These are phyloP conservation scores for Talinum fruticosum DNA, from an alignment of 148 eudicot genomes.

Conservation along the genomic window DNA sequence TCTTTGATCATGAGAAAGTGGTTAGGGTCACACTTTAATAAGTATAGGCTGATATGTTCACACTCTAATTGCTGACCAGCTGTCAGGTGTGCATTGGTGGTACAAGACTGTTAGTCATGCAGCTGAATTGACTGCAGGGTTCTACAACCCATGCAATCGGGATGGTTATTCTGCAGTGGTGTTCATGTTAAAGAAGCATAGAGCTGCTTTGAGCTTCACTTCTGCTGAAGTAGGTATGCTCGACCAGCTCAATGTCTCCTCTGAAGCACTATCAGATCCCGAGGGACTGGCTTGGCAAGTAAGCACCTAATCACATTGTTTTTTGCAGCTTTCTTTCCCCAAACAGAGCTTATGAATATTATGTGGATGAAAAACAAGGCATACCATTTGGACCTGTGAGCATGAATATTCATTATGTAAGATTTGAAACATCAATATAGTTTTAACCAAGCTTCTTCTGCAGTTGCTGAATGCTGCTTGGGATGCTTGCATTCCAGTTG, in stretches of 20 bases:
- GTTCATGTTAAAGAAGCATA: constrained; percentile 82
- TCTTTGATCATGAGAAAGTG: no score
- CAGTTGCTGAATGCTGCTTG: constrained; percentile 94
- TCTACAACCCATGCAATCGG: constrained; percentile 80
- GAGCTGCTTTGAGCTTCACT: constrained; percentile 53
- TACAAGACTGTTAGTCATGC: constrained; percentile 97
- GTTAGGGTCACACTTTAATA: no score
- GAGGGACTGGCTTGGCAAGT: constrained; percentile 94
- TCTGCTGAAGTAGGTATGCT: constrained; percentile 55
- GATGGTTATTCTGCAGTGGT: constrained; percentile 80
- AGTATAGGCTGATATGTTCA: constrained; percentile 14
- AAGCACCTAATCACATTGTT: constrained; percentile 27
- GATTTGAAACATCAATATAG: background rate
- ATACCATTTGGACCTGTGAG: background rate
- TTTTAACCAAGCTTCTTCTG: background rate
- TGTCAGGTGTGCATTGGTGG: constrained; percentile 88
- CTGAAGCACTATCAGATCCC: constrained; percentile 72
- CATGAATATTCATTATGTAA: background rate
- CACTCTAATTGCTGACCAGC: constrained; percentile 46
- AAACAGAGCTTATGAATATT: background rate
- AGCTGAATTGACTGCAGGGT: constrained; percentile 93
- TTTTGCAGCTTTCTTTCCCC: background rate
- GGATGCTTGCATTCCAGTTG: constrained; percentile 70
- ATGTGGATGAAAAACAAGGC: background rate
- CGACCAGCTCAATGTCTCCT: constrained; percentile 44